phyloP scores from a whole-genome alignment of 305 asterid species.

The Caryopteris hybrid region DNA sequence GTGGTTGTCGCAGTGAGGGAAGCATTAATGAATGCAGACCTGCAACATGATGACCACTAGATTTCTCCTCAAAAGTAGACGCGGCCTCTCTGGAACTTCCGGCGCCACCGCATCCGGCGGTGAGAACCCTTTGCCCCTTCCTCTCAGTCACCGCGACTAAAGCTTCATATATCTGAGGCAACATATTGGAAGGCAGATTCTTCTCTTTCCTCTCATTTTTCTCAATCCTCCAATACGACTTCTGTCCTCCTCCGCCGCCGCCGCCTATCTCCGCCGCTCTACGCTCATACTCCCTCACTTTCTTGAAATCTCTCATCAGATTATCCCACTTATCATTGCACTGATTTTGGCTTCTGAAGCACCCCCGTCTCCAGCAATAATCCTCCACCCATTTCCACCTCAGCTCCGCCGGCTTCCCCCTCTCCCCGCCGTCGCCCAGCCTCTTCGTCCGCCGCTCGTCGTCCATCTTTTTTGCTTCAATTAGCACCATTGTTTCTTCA shows the following conservation, averaged over 20 bases:
- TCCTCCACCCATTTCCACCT: slow-evolving; percentile 99
- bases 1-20: slow-evolving; percentile 21
- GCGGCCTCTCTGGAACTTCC: slow-evolving; percentile 9
- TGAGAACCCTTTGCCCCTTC: slow-evolving; percentile 31
- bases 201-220: slow-evolving; percentile 65
- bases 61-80: slow-evolving; percentile 15
- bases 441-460: slow-evolving; percentile 69
- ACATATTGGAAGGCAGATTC: slow-evolving; percentile 77
- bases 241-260: neutral
- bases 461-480: slow-evolving; percentile 86
- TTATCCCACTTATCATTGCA: slow-evolving; percentile 97
- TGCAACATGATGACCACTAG: neutral
- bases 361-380: slow-evolving; percentile 75
- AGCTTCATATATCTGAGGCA: slow-evolving; percentile 75
- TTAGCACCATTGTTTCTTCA: slow-evolving; percentile 75
- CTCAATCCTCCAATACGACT: slow-evolving; percentile 77
- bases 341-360: slow-evolving; percentile 87
- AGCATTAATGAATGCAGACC: slow-evolving; percentile 29
- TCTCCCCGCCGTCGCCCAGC: slow-evolving; percentile 34
- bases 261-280: slow-evolving; percentile 19
- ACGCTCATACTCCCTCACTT: slow-evolving; percentile 66
- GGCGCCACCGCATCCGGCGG: slow-evolving; percentile 29
- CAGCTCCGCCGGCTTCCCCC: slow-evolving; percentile 74
- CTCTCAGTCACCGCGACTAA: slow-evolving; percentile 59
- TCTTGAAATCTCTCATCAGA: slow-evolving; percentile 94